phyloP scores from a whole-genome alignment of 1,284 basidiomycete species.

The Fomitopsis pinicola region DNA sequence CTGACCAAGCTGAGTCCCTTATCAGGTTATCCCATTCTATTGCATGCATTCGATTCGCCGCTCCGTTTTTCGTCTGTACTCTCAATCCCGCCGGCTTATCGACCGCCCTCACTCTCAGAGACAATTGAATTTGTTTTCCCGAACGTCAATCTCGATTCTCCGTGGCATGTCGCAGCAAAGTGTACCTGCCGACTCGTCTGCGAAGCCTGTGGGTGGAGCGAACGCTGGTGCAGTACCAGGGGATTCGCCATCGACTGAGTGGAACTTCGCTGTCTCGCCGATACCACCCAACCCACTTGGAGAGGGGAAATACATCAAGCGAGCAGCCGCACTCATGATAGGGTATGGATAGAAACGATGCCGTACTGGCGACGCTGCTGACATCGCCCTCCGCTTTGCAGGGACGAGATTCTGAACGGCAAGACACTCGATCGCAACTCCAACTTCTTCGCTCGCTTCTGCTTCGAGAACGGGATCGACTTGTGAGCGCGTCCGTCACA shows the following conservation, averaged over 20 bases:
- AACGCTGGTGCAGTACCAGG: background rate
- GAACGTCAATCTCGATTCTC: background rate
- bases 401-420: constrained; percentile 82
- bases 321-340: constrained; percentile 71
- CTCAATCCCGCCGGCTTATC: constrained; percentile 3
- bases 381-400: constrained; percentile 22
- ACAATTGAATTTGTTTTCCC: background rate
- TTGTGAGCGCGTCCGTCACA: constrained; percentile 43
- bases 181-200: constrained; percentile 11
- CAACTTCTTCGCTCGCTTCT: constrained; percentile 80
- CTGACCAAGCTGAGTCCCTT: background rate
- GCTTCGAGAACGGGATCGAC: constrained; percentile 85
- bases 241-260: constrained; percentile 12
- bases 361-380: background rate
- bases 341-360: constrained; percentile 42
- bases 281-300: constrained; percentile 62
- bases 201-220: constrained; percentile 1
- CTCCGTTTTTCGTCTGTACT: background rate
- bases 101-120: background rate
- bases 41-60: background rate
- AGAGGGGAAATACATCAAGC: constrained; percentile 64
- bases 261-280: constrained; percentile 49
- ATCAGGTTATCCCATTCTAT: background rate
- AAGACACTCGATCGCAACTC: constrained; percentile 89
- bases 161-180: constrained; percentile 3